These are phyloP conservation scores for Rhododendron ovatum DNA, from an alignment of 148 eudicot species.

Conservation along the genomic window DNA sequence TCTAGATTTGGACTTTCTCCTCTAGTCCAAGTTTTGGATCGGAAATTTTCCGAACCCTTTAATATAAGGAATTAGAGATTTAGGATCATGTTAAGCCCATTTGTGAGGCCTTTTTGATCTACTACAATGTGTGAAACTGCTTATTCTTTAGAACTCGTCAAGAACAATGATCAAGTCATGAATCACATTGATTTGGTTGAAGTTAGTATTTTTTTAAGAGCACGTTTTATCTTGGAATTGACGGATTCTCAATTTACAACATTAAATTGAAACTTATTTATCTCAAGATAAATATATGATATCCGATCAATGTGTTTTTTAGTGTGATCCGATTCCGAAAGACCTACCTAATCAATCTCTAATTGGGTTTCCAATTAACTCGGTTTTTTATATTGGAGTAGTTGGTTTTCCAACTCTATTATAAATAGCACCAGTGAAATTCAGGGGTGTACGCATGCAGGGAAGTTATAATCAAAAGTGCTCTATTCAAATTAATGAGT, in stretches of 20 bases:
- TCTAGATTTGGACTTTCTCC: no score
- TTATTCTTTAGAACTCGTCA: not conserved
- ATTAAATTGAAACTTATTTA: not conserved
- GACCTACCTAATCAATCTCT: not conserved
- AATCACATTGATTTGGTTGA: no score
- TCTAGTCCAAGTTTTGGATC: no score
- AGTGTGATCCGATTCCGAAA: not conserved
- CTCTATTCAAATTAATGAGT: not conserved
- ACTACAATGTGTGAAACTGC: not conserved
- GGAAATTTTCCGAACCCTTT: no score
- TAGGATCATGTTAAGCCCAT: not conserved
- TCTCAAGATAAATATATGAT: not conserved
- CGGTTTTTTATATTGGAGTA: not conserved
- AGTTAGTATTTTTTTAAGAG: no score
- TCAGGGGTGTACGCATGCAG: not conserved
- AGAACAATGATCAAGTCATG: no score
- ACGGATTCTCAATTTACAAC: not conserved
- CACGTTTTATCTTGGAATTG: not conserved
- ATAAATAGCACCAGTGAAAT: not conserved
- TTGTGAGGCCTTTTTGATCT: no score
- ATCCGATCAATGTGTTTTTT: not conserved
- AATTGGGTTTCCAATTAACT: not conserved
- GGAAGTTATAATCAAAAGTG: not conserved
- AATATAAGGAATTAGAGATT: not conserved
- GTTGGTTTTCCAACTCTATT: not conserved